Evolutionary conservation across 352 stramenopile genomes (phyloP).

Genomic region (Pythium guiyangense): DNA sequence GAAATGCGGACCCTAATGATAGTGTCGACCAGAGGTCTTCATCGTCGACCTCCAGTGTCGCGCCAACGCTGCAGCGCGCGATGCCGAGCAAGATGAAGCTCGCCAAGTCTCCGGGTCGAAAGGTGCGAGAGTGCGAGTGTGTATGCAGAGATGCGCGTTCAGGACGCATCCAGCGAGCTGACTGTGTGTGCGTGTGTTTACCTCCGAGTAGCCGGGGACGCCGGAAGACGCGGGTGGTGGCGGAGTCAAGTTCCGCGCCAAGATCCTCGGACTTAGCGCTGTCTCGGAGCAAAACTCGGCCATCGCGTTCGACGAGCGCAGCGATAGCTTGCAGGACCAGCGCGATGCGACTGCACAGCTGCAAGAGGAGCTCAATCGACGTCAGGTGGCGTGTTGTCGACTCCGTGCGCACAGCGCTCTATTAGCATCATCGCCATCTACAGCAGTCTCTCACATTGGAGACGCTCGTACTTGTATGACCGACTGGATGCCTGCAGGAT

Average conservation of each 20-base stretch:
- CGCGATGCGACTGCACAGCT: constrained; percentile 50
- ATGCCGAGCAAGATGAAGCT: constrained; percentile 13
- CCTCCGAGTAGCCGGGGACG: constrained; percentile 11
- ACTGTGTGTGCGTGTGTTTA: neutral
- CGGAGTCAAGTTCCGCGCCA: constrained; percentile 43
- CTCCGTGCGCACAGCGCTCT: too few species aligned
- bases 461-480: too few species aligned
- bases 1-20: too few species aligned
- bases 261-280: constrained; percentile 40
- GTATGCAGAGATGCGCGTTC: too few species aligned
- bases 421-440: too few species aligned
- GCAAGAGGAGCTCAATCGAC: constrained; percentile 53
- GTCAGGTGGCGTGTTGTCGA: constrained; percentile 24
- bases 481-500: too few species aligned
- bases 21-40: too few species aligned
- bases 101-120: constrained; percentile 9
- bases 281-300: constrained; percentile 40
- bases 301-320: constrained; percentile 20
- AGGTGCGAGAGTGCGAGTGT: constrained; percentile 1
- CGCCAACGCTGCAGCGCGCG: neutral
- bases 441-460: too few species aligned
- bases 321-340: constrained; percentile 22
- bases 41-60: neutral
- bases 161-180: too few species aligned
- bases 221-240: constrained; percentile 39